phyloP scores from a whole-genome alignment of 2,329 filamentous ascomycete genomes.

The Fusarium oxysporum region DNA sequence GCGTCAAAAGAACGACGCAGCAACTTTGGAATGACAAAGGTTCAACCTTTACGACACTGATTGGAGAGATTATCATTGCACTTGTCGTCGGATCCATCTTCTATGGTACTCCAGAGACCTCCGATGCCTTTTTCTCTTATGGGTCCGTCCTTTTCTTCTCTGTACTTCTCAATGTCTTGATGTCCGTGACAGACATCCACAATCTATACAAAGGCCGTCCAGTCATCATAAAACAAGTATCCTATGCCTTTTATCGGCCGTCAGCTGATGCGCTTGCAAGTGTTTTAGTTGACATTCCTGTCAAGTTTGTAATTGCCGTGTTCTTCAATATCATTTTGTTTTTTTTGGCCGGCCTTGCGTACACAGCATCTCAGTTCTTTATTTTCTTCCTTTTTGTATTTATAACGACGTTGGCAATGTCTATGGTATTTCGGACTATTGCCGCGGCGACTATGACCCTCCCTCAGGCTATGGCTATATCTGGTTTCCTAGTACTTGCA shows the following conservation, averaged over 20 bases:
- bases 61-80: conserved; percentile 59
- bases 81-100: conserved; percentile 72
- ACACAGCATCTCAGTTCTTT: conserved; percentile 79
- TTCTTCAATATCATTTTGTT: conserved; percentile 69
- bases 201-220: conserved; percentile 57
- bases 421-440: conserved; percentile 71
- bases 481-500: background rate
- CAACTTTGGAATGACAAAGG: conserved; percentile 64
- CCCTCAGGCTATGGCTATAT: background rate
- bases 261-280: conserved; percentile 65
- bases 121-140: conserved; percentile 64
- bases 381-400: conserved; percentile 79
- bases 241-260: conserved; percentile 64
- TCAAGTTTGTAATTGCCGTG: conserved; percentile 64
- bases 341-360: conserved; percentile 67
- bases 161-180: conserved; percentile 68
- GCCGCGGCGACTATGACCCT: conserved; percentile 57
- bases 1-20: conserved; percentile 62
- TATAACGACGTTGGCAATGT: conserved; percentile 53
- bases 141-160: conserved; percentile 71
- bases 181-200: conserved; percentile 65
- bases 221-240: conserved; percentile 61
- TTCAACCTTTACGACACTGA: conserved; percentile 49
- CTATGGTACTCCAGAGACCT: conserved; percentile 62
- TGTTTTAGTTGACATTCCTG: conserved; percentile 65